Percentiles rank a stretch among this genome's conserved stretches.
Conservation (phyloP, 805 yeast species). For the Nakazawaea wickerhamii region DNA sequence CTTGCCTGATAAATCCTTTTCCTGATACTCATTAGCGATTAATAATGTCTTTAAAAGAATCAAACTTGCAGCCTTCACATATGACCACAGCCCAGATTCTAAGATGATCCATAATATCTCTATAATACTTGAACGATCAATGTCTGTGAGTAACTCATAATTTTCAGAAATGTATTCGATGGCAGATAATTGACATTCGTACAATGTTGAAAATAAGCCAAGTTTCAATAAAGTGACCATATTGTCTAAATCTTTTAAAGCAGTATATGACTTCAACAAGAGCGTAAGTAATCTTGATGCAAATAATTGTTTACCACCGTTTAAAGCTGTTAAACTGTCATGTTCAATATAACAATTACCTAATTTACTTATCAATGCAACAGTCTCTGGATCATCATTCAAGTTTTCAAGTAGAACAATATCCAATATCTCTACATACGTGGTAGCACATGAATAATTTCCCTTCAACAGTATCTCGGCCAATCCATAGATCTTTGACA, state of each 20-base stretch:
- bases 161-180: constrained; percentile 24
- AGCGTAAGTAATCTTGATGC: constrained; percentile 28
- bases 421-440: constrained; percentile 25
- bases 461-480: constrained; percentile 16
- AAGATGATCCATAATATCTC: constrained; percentile 21
- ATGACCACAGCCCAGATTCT: constrained; percentile 31
- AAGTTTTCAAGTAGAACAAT: constrained; percentile 15
- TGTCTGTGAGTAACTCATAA: neutral
- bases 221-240: constrained; percentile 25
- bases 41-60: constrained; percentile 25
- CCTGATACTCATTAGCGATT: constrained; percentile 8
- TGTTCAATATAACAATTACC: constrained; percentile 32
- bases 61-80: constrained; percentile 38
- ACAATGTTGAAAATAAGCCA: constrained; percentile 33
- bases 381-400: constrained; percentile 5
- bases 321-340: constrained; percentile 23
- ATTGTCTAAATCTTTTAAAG: constrained; percentile 16
- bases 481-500: constrained; percentile 8
- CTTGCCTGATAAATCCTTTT: constrained; percentile 18
- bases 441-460: constrained; percentile 29
- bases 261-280: constrained; percentile 22
- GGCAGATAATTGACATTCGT: constrained; percentile 41
- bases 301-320: constrained; percentile 49
- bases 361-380: constrained; percentile 19
- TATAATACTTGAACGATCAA: constrained; percentile 2